A percentile compares a stretch with the other conserved stretches of the same genome.
Evolutionary conservation across 163 green algal species (phyloP).

Genomic region (Coccomyxa subellipsoidea): DNA sequence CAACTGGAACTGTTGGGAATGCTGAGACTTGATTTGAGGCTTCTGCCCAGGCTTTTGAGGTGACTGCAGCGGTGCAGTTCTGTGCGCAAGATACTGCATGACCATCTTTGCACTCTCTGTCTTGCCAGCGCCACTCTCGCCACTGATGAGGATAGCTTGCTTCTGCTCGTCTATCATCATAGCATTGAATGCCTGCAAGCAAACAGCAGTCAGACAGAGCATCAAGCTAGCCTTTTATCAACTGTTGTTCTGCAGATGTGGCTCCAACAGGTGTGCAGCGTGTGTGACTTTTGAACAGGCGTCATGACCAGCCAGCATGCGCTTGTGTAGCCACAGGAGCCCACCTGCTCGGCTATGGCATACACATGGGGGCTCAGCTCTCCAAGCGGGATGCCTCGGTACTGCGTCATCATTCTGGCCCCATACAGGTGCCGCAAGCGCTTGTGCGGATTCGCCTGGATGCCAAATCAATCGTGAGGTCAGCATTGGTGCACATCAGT

Average conservation of each 20-base stretch:
- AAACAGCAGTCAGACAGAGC: not conserved
- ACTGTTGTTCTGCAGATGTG: not conserved
- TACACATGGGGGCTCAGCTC: conserved; percentile 96
- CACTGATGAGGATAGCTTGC: conserved; percentile 95
- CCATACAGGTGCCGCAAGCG: conserved; percentile 92
- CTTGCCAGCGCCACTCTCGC: conserved; percentile 96
- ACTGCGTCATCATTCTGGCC: conserved; percentile 96
- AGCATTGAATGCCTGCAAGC: conserved; percentile 45
- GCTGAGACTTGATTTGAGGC: not conserved
- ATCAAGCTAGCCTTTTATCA: not conserved
- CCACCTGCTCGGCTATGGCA: conserved; percentile 88
- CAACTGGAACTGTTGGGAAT: conserved; percentile 56
- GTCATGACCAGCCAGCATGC: no score
- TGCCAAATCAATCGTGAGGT: not conserved
- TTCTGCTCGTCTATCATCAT: conserved; percentile 90
- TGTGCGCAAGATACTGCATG: conserved; percentile 87
- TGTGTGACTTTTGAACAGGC: no score
- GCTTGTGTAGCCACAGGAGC: not conserved
- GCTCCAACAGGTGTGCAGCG: no score
- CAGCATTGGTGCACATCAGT: not conserved
- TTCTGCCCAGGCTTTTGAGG: not conserved
- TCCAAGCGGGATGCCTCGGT: conserved; percentile 72
- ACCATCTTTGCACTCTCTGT: conserved; percentile 97
- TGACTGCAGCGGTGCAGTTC: conserved; percentile 22
- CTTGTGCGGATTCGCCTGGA: conserved; percentile 89